Conservation (phyloP, 2,329 filamentous ascomycete species). For the Epichloe gansuensis region DNA sequence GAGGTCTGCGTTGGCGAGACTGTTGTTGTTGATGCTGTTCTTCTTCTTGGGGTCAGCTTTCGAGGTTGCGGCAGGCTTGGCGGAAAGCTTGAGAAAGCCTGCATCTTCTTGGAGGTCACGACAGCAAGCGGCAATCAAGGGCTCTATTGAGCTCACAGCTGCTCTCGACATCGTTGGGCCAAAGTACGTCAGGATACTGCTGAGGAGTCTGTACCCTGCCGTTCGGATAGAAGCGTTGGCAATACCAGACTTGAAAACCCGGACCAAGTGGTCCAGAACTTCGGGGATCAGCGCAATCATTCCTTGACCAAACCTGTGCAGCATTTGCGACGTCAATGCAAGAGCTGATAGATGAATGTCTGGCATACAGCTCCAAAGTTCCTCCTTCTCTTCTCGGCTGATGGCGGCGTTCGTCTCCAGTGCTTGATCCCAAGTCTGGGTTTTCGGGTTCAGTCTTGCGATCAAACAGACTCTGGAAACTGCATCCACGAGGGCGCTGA, state of each 20-base stretch:
- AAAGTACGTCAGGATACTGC: slow-evolving; percentile 43
- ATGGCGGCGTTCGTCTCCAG: slow-evolving; percentile 60
- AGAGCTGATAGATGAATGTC: slow-evolving; percentile 62
- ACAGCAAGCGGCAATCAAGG: slow-evolving; percentile 56
- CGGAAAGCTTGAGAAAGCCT: slow-evolving; percentile 30
- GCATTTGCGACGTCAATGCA: slow-evolving; percentile 43
- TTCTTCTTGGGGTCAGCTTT: slow-evolving; percentile 16
- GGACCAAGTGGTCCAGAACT: slow-evolving; percentile 57
- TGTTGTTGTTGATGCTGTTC: slow-evolving; percentile 19
- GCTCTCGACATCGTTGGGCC: slow-evolving; percentile 56
- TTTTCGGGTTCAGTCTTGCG: slow-evolving; percentile 35
- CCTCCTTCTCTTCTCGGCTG: slow-evolving; percentile 67
- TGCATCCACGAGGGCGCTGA: slow-evolving; percentile 57
- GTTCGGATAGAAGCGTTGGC: slow-evolving; percentile 41
- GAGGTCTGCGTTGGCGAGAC: slow-evolving; percentile 54
- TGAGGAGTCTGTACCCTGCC: slow-evolving; percentile 46
- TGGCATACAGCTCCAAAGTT: slow-evolving; percentile 61
- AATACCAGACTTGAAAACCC: slow-evolving; percentile 52
- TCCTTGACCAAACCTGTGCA: slow-evolving; percentile 43
- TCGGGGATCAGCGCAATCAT: slow-evolving; percentile 48
- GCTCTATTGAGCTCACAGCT: slow-evolving; percentile 47
- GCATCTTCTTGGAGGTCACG: slow-evolving; percentile 52
- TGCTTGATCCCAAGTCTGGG: slow-evolving; percentile 33
- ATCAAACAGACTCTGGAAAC: slow-evolving; percentile 58
- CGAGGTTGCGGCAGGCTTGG: slow-evolving; percentile 18